These are phyloP conservation scores for Rosa persica DNA, from an alignment of 306 rosid species.

Conservation along the genomic window DNA sequence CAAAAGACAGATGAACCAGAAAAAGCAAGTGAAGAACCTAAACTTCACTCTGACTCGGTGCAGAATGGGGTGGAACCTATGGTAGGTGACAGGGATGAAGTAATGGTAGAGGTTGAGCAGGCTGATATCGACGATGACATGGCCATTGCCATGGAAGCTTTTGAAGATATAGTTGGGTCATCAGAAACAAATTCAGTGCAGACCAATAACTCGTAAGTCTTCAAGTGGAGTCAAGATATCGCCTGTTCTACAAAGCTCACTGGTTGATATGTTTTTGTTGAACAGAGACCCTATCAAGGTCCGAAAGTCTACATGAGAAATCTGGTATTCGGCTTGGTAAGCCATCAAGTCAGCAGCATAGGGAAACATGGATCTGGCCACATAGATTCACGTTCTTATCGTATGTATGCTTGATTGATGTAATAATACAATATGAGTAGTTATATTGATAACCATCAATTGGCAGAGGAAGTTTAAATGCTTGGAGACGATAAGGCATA, in stretches of 20 bases:
- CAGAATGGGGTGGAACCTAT: constrained; percentile 63
- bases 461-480: background rate
- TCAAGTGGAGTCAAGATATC: background rate
- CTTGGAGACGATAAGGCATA: background rate
- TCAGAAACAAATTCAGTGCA: constrained; percentile 54
- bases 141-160: constrained; percentile 71
- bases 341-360: constrained; percentile 4
- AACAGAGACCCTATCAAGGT: constrained; percentile 4
- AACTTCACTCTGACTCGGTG: constrained; percentile 36
- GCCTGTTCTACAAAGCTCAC: constrained; percentile 25
- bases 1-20: constrained; percentile 45
- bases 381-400: constrained; percentile 8
- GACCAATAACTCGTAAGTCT: constrained; percentile 43
- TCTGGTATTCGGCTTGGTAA: constrained; percentile 25
- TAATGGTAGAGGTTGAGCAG: constrained; percentile 64
- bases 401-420: background rate
- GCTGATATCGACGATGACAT: constrained; percentile 61
- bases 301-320: constrained; percentile 2
- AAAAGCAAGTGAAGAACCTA: constrained; percentile 47
- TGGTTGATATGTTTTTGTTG: constrained; percentile 11
- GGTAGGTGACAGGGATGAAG: constrained; percentile 61
- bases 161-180: constrained; percentile 54
- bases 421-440: background rate
- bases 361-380: constrained; percentile 5
- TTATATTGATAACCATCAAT: background rate